Base-by-base conservation (phyloP, 2,329 filamentous ascomycete genomes). In the Fusarium pseudoanthophilum region DNA sequence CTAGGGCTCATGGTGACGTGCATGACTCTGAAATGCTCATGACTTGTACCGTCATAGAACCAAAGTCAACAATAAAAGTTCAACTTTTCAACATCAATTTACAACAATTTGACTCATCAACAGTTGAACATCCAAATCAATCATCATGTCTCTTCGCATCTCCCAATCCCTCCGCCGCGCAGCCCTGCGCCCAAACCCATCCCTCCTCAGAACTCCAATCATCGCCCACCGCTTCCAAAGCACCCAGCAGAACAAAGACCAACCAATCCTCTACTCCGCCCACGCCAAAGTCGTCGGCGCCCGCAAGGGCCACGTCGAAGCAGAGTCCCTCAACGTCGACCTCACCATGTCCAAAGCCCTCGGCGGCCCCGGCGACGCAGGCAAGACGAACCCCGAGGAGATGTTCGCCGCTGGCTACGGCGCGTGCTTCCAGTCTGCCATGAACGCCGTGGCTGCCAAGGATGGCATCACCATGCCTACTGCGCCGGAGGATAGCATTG, bases 321-420 rank as follows among this genome's bases (percentile, higher is more conserved):
- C 66, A 3, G 67, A 69, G 14, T 70, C 69, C 15, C 67, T 69
- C 40, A 70, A 69, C 39, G 66, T 69, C 14, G 39, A 69, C n/a
- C 60, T 69, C 13, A 69, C 67, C 18, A 69, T 69, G 67, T 67
- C 67, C 60, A 69, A 69, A 21, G 67, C 66, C 36, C 60, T 69
- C 2, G 67, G 67, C 2, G 67, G 67, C 5, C 66, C 67, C 1
- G 67, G 66, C 11, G 67, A 69, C 36, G 61, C 43, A n/a, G 67
- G 67, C 28, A 69, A 69, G 32, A 69, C 67, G 0, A 69, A 69
- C 11, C 67, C 67, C 0, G 67, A 69, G 14, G 67, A 69, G 3
- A 53, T 69, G 5, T 69, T 69, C 11, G 67, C 67, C 4, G 67
- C 67, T 15, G 67, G 67, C 3, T 69, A 69, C 36, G 67, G 66